Conservation (phyloP, 768 basidiomycete species). For the Lentinula aciculospora region DNA sequence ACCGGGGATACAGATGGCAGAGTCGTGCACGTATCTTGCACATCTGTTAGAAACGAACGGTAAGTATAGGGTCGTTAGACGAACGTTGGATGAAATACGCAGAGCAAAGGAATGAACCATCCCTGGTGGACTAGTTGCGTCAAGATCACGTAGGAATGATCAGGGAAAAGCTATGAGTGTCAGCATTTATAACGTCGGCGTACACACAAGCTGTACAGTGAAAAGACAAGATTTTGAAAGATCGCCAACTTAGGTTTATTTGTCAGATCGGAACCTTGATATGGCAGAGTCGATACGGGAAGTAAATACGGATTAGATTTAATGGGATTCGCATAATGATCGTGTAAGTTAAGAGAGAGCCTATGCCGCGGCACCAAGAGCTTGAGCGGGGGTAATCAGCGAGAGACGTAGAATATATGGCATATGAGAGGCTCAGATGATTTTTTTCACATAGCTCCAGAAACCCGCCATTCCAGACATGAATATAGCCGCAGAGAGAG, state of each 20-base stretch:
- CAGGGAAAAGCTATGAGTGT: constrained; percentile 12
- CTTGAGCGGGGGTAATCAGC: constrained; percentile 32
- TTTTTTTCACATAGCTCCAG: constrained; percentile 95
- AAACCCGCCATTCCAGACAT: constrained; percentile 86
- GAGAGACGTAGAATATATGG: constrained; percentile 46
- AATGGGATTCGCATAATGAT: constrained; percentile 16
- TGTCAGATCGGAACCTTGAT: constrained; percentile 40
- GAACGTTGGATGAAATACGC: background rate
- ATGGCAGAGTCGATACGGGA: constrained; percentile 38
- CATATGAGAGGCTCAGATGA: constrained; percentile 54
- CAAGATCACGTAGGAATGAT: constrained; percentile 9
- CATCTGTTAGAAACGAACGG: background rate
- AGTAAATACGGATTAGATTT: constrained; percentile 28
- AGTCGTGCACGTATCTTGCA: background rate
- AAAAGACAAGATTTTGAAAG: constrained; percentile 23
- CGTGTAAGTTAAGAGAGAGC: constrained; percentile 30
- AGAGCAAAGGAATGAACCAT: constrained; percentile 3
- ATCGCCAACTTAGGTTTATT: constrained; percentile 33
- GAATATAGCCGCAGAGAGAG: constrained; percentile 81
- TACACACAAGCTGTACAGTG: constrained; percentile 20
- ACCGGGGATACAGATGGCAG: background rate
- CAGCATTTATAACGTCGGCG: constrained; percentile 41
- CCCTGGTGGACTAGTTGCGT: background rate
- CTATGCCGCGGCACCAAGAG: constrained; percentile 34
- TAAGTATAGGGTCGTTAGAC: background rate